Evolutionary conservation across 2,329 filamentous ascomycete species (phyloP), one percentile per base, ranked within the genome.

Genomic region (Curvularia hawaiiensis): DNA sequence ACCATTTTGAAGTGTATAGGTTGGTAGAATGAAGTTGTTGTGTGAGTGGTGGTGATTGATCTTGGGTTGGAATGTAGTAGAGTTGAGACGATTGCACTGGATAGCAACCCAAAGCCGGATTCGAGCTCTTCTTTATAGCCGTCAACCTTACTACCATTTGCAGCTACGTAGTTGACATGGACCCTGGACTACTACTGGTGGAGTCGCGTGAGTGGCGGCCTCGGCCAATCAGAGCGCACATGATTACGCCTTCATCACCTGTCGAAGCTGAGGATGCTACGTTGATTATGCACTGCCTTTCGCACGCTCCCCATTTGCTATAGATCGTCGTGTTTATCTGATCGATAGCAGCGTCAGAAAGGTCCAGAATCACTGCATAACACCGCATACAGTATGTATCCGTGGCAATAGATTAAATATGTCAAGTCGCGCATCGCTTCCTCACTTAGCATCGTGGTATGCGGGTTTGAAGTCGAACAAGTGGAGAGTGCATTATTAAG

Each of bases 1-100:
- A 77, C 74, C 79, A 81, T 80, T 49, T 53, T 76, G 70, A 63
- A 56, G n/a, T 56, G 52, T 43, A 41, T 39, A n/a, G 31, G n/a
- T 28, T 41, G 30, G 12, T 45, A 26, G 40, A 35, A 10, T 24
- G 59, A 50, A 62, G 30, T 50, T 60, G 55, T 54, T 62, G 48
- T 50, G 40, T 54, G 6, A 12, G 54, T 30, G 2, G 22, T 1
- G 41, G 44, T 47, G n/a, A 20, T 47, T 47, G 41, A 8, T 51
- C 40, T 38, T 12, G n/a, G 44, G 33, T n/a, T 16, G 11, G 28
- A 44, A 35, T 50, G 28, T 33, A 31, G 52, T 52, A 28, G 44
- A 39, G 35, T 50, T 55, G 58, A 38, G 44, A 24, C 22, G 22
- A 24, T 24, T 48, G 51, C 47, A 43, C 39, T 58, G 62, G 31